Conservation (phyloP, 2,329 filamentous ascomycete species). For the Cercospora sp. region DNA sequence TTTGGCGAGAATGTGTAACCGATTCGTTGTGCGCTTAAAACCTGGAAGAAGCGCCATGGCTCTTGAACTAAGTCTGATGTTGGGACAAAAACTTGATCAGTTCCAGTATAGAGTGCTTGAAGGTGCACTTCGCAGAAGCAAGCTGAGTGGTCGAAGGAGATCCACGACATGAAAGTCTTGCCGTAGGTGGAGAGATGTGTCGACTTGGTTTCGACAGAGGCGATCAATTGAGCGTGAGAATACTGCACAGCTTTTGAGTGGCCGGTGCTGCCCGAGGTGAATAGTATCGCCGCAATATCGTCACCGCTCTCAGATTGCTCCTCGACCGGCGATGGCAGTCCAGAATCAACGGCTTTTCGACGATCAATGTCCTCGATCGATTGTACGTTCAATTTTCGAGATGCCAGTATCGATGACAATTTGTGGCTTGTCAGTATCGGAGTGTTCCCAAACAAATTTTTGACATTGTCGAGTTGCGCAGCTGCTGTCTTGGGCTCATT, state of each 20-base stretch:
- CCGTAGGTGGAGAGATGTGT: constrained; percentile 12
- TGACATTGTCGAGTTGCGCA: constrained; percentile 26
- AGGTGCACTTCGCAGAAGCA: constrained; percentile 55
- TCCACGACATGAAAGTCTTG: constrained; percentile 25
- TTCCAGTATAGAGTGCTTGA: constrained; percentile 45
- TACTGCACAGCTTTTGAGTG: constrained; percentile 29
- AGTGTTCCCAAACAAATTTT: constrained; percentile 17
- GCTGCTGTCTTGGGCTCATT: constrained; percentile 30
- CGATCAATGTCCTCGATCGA: constrained; percentile 19
- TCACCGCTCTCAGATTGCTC: not conserved
- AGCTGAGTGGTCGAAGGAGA: constrained; percentile 55
- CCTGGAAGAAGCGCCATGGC: constrained; percentile 45
- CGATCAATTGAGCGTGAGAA: constrained; percentile 21
- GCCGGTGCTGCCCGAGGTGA: constrained; percentile 30
- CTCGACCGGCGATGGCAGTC: constrained; percentile 9
- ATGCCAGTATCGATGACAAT: constrained; percentile 19
- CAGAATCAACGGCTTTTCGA: constrained; percentile 10
- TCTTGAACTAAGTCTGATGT: constrained; percentile 45
- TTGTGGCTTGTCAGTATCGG: constrained; percentile 21
- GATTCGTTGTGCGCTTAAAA: constrained; percentile 45
- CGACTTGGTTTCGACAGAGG: constrained; percentile 21
- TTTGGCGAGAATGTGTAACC: constrained; percentile 50
- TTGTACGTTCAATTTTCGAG: constrained; percentile 19
- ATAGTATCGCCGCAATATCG: constrained; percentile 25
- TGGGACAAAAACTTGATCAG: constrained; percentile 50